Percentiles rank a stretch among this genome's conserved stretches.
Evolutionary conservation across 2,329 filamentous ascomycete genomes (phyloP).

Genomic region (Corynespora cassiicola): DNA sequence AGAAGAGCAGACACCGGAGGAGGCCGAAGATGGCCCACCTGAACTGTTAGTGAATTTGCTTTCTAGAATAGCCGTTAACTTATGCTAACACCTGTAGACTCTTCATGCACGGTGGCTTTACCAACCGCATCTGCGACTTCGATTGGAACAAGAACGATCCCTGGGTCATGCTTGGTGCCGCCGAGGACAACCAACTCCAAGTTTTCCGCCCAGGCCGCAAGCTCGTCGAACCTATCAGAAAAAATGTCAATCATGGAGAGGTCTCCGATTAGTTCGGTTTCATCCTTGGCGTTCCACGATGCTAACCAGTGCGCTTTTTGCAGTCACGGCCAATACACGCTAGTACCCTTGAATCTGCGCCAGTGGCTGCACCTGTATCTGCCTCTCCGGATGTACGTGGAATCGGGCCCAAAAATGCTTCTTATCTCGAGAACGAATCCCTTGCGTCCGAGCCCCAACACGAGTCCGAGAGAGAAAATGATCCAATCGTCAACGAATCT

Average conservation of each 20-base stretch:
- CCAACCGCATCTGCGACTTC: conserved; percentile 94
- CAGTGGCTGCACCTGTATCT: too few species aligned
- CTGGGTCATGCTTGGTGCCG: conserved; percentile 94
- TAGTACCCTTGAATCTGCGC: too few species aligned
- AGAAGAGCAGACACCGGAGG: conserved; percentile 93
- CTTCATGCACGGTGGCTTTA: conserved; percentile 99
- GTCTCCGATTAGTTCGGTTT: conserved; percentile 50
- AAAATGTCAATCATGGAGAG: conserved; percentile 45
- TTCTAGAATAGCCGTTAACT: neutral
- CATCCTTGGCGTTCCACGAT: too few species aligned
- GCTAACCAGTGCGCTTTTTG: too few species aligned
- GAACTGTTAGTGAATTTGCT: conserved; percentile 74
- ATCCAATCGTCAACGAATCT: too few species aligned
- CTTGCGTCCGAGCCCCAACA: too few species aligned
- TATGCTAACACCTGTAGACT: conserved; percentile 59
- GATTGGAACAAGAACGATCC: conserved; percentile 97
- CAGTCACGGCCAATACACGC: too few species aligned
- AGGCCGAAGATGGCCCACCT: conserved; percentile 91
- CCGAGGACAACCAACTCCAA: conserved; percentile 95
- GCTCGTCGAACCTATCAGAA: conserved; percentile 43
- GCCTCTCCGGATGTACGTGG: too few species aligned
- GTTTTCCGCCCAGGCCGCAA: conserved; percentile 64
- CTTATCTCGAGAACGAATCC: too few species aligned
- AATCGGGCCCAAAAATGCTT: too few species aligned
- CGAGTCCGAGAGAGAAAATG: too few species aligned